A percentile compares a stretch with the other conserved stretches of the same genome.
These are phyloP conservation scores for Leishmania lainsoni DNA, from an alignment of 208 protist species.

Conservation along the genomic window DNA sequence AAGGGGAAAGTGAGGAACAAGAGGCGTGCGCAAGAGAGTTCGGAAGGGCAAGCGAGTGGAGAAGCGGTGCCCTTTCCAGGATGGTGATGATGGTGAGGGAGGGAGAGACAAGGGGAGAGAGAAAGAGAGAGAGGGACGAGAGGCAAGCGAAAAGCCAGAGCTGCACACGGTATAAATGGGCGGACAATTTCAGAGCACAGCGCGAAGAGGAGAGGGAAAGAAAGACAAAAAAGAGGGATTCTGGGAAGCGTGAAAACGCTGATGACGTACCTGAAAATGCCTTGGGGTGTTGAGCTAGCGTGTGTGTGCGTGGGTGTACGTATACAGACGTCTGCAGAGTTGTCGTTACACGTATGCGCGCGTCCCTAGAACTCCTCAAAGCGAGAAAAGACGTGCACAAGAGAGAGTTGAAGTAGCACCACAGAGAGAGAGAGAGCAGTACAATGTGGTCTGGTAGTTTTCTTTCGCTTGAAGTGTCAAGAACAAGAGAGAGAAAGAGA, in stretches of 20 bases:
- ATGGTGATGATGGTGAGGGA: background rate
- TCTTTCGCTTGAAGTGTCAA: background rate
- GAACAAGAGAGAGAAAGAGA: background rate
- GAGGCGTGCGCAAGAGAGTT: too few species aligned
- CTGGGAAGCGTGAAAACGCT: background rate
- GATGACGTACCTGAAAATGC: background rate
- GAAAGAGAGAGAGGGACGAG: background rate
- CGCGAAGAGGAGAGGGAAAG: background rate
- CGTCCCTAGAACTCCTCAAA: background rate
- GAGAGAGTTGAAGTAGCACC: background rate
- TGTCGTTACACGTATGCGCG: background rate
- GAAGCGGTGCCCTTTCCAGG: too few species aligned
- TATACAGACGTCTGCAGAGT: background rate
- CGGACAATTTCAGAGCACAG: background rate
- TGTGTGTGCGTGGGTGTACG: background rate
- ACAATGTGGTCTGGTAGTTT: background rate
- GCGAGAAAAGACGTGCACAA: background rate
- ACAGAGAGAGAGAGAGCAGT: background rate
- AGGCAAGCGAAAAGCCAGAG: background rate
- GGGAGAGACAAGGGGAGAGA: background rate
- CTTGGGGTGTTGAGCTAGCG: background rate
- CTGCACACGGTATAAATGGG: background rate
- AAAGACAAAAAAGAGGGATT: slow-evolving; percentile 12
- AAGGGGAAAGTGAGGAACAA: too few species aligned
- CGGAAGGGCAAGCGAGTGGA: too few species aligned